Conservation (phyloP, 2,329 filamentous ascomycete species). For the Aspergillus texensis region DNA sequence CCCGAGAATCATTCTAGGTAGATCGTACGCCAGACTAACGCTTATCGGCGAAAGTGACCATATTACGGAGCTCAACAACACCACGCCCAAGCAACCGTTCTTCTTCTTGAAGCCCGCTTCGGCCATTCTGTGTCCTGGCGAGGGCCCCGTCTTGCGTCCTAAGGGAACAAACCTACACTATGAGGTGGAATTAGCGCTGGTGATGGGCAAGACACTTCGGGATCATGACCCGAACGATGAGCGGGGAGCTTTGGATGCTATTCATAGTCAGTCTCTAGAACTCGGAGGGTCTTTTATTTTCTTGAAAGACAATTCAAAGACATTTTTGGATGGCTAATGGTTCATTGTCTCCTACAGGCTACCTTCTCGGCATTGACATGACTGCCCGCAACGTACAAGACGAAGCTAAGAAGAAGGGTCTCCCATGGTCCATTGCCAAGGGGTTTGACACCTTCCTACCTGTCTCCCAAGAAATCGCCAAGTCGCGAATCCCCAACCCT, state of each 20-base stretch:
- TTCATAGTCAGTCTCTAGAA: conserved; percentile 62
- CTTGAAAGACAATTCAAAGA: background rate
- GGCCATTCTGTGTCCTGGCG: conserved; percentile 76
- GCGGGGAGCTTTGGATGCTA: conserved; percentile 75
- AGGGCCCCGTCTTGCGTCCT: conserved; percentile 79
- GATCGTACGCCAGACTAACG: background rate
- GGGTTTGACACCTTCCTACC: conserved; percentile 98
- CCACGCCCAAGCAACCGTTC: conserved; percentile 89
- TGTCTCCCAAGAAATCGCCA: conserved; percentile 78
- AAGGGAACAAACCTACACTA: conserved; percentile 85
- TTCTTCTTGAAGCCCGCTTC: conserved; percentile 97
- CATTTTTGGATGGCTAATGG: background rate
- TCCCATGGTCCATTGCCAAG: conserved; percentile 95
- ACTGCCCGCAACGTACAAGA: conserved; percentile 94
- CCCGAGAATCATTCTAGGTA: background rate
- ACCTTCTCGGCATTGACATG: conserved; percentile 94
- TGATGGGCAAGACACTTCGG: conserved; percentile 79
- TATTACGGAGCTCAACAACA: conserved; percentile 86
- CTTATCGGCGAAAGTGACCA: conserved; percentile 71
- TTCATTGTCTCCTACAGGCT: conserved; percentile 56
- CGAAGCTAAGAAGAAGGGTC: conserved; percentile 93
- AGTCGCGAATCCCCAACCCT: conserved; percentile 78
- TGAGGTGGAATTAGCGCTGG: conserved; percentile 88
- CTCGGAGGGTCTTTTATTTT: no score
- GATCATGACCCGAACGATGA: conserved; percentile 76